phyloP scores from a whole-genome alignment of 345 rosid species.

The Corchorus capsularis region DNA sequence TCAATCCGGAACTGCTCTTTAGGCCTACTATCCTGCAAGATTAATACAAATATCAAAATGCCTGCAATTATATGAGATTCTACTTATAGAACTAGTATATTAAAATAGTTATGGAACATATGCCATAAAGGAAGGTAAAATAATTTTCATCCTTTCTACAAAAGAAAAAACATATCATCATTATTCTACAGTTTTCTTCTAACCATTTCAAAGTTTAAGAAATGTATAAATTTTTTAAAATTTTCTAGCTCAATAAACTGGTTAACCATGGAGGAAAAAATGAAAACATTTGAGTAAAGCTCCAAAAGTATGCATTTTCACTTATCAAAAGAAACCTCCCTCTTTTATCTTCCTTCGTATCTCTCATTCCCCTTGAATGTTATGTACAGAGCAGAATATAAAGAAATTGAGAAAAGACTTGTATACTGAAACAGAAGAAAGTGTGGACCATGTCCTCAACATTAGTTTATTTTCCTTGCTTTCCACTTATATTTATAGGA shows the following conservation, averaged over 20 bases:
- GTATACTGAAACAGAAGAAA: background rate
- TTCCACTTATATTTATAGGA: background rate
- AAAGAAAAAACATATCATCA: too few species aligned
- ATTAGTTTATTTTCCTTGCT: slow-evolving; percentile 1
- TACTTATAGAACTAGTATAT: background rate
- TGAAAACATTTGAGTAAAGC: background rate
- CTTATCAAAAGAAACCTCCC: background rate
- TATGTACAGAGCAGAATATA: background rate
- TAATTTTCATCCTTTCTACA: background rate
- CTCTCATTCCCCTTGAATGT: background rate
- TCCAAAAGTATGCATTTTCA: background rate
- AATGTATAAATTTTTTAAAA: background rate
- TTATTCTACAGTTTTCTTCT: background rate
- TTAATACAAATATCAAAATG: slow-evolving; percentile 15
- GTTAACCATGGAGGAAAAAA: background rate
- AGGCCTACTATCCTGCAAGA: slow-evolving; percentile 57
- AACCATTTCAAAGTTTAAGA: background rate
- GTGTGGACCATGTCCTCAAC: background rate
- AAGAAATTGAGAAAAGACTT: background rate
- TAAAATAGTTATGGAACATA: background rate
- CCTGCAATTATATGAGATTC: background rate
- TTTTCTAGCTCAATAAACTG: background rate
- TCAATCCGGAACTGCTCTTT: slow-evolving; percentile 56
- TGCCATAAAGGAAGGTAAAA: background rate
- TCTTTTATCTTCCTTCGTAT: background rate